Evolutionary conservation across 78 protist genomes (phyloP), one percentile per base, ranked within the genome.

Genomic region (Dictyostelium firmibasis): DNA sequence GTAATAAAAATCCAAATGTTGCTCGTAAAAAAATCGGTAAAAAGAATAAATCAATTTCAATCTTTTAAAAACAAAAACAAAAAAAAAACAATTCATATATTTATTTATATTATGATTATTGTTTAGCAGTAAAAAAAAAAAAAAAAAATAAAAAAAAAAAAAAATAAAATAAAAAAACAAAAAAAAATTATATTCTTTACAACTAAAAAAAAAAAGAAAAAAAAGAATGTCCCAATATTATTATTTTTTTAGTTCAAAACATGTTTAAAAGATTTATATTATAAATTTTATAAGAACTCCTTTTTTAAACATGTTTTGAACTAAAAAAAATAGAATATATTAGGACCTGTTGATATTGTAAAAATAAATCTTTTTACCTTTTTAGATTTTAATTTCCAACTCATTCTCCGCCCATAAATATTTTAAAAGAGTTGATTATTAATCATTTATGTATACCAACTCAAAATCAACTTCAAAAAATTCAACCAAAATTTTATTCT

Each of bases 1-100:
- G 98, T 31, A 53, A 78, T 44, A 62, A 35, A 27, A 96, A 96
- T 83, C 98, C 98, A 79, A 96, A 96, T 85, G 74, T 69, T 33
- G 92, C 84, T 13, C 81, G 95, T 77, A 72, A 60, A n/a, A 92
- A 53, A 67, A 84, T 91, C 33, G 97, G 97, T 70, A 86, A 81
- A 64, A 82, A 88, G 86, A 95, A 87, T 67, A 95, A 85, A 74
- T 84, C 84, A 29, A 81, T 83, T 75, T 74, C 95, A 64, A 74
- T 81, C 41, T 76, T 76, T 81, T 87, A 75, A 87, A 33, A 57
- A 4, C 2, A 38, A 38, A 38, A 38, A 38, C 2, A 38, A 38
- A 38, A 38, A 4, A 4, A 4, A 38, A 38, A 38, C 43, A n/a
- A n/a, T n/a, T 38, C 43, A 38, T 38, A 38, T 38, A 4, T 38